Base-by-base conservation (phyloP, 441 rosid species). In the Populus hybrid region DNA sequence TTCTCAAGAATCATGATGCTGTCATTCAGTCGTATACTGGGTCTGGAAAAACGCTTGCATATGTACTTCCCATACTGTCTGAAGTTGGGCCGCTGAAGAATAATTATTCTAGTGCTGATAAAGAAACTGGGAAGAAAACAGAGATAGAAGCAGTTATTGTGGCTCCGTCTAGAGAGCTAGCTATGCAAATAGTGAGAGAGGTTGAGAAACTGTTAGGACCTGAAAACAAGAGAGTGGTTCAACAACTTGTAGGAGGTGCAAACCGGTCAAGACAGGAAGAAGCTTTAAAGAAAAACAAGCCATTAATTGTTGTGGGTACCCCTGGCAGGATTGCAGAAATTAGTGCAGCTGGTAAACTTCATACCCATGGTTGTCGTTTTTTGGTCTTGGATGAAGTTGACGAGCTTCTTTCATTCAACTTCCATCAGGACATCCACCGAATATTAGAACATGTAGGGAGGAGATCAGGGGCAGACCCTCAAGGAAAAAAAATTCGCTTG, bases 201-300 rank as follows among this genome's bases (percentile, higher is more conserved):
- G 74, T 92, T 8, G 98, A 92, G 87, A 92, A 91, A 81, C 83
- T 95, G 76, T 86, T 95, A n/a, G 99, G 97, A 72, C 92, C 96
- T 64, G 71, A 79, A 7, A 89, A 92, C 80, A 93, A 88, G 90
- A 93, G 82, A 86, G 87, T 76, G 57, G 98, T 95, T 86, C 97
- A 92, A 84, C 99, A 95, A 81, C 92, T 93, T 80, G 98, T 95
- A 20, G 99, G 98, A 70, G 99, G 99, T 79, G 99, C 98, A 0
- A 95, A 95, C 82, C 88, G 92, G 76, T 86, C 91, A 81, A 88
- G 99, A 85, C 99, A 95, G 86, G 99, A 95, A 87, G 99, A 95
- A 82, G 96, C 95, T 23, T 92, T 95, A 20, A 93, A 89, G 91
- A 95, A 95, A 83, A 93, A 95, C 74, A 95, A 93, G 78, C 99